These are phyloP conservation scores for Chaetomiaceae sp. DNA, from an alignment of 2,329 filamentous ascomycete species.

Conservation along the genomic window DNA sequence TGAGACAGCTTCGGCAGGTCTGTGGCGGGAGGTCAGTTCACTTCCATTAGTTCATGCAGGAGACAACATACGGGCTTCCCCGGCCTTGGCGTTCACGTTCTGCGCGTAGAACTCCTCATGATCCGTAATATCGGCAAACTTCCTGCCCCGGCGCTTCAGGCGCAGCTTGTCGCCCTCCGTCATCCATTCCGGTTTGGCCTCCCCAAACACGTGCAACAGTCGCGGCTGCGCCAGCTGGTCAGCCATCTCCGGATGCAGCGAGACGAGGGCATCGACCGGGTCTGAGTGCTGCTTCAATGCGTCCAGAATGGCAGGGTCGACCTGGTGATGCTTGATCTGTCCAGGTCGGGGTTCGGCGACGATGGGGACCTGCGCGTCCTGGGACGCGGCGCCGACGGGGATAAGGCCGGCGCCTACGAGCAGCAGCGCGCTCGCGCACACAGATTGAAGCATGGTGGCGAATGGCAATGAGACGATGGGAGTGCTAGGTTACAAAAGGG, in stretches of 20 bases:
- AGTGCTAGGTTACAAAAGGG: no score
- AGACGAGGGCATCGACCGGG: not conserved
- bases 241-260: not conserved
- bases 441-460: not conserved
- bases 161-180: not conserved
- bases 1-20: not conserved
- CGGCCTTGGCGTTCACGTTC: not conserved
- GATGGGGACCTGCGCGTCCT: not conserved
- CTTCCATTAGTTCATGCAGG: not conserved
- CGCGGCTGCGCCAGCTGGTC: not conserved
- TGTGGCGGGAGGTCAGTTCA: not conserved
- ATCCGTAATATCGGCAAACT: not conserved
- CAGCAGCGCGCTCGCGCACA: not conserved
- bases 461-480: no score
- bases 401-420: not conserved
- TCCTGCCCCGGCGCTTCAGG: not conserved
- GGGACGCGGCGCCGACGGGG: not conserved
- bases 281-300: not conserved
- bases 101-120: not conserved
- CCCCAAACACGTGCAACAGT: not conserved
- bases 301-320: not conserved
- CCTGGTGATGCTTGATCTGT: not conserved
- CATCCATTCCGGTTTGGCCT: not conserved
- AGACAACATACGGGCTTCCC: not conserved
- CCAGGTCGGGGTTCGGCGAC: no score